Evolutionary conservation across 208 protist genomes (phyloP), one percentile per base, ranked within the genome.

Genomic region (Blastocrithidia nonstop): DNA sequence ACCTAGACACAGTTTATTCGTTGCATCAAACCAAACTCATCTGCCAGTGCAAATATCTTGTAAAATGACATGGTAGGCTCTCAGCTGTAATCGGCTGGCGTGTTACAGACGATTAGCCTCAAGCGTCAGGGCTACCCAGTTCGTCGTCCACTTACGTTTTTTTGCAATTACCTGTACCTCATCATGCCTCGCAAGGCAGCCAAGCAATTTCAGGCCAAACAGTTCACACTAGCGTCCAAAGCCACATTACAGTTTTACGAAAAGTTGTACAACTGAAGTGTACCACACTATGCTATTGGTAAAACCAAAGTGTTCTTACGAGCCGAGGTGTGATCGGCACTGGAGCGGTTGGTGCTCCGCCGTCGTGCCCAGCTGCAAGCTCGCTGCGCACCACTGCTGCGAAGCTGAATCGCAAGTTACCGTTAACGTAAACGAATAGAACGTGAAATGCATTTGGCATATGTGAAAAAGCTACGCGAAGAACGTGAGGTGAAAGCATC

Each of bases 1-100:
- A 92, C 88, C 11, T 65, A 90, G 47, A 88, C 87, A n/a, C 84
- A 93, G 42, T 96, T 96, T 52, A 89, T 96, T 20, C 76, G 90
- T 23, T 95, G 87, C 71, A 90, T 96, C 51, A 94, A 93, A 54
- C 88, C 90, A 4, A 96, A 96, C 61, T 66, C 63, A 58, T 50
- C 66, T 13, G 73, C 82, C 17, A 73, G 59, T 38, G 66, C 83
- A 15, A 20, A 48, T 3, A 50, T 61, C 17, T 61, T 93, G 6
- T 70, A 89, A 43, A 90, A 84, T 57, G 35, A 32, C 31, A 47
- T 83, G 42, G 81, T 95, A 35, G 76, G 78, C 45, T 64, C 63
- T 15, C 90, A 96, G 70, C 70, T 96, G 33, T 70, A 88, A 55
- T 94, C 80, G 23, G 75, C 82, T 26, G 84, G 85, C 50, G 79